Conservation (phyloP, 495 filamentous ascomycete species). For the Halenospora varia region DNA sequence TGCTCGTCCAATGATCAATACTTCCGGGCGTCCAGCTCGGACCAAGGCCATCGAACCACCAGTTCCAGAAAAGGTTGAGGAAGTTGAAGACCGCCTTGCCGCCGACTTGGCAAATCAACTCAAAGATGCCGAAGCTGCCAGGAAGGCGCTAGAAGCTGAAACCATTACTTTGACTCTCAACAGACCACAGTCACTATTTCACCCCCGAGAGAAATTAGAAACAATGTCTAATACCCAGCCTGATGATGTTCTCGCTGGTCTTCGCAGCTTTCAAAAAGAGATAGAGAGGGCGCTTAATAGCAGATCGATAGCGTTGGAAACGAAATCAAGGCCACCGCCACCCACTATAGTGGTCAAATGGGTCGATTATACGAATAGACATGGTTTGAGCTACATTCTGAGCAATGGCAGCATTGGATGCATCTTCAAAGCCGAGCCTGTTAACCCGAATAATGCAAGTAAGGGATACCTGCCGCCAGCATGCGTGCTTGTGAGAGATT, state of each 20-base stretch:
- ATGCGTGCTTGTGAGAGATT: constrained; percentile 66
- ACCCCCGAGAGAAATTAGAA: constrained; percentile 45
- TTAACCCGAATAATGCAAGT: constrained; percentile 35
- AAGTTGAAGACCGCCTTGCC: constrained; percentile 22
- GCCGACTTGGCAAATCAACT: constrained; percentile 22
- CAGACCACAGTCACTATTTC: constrained; percentile 35
- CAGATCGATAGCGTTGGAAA: constrained; percentile 43
- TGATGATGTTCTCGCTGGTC: constrained; percentile 45
- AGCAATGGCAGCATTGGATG: constrained; percentile 82
- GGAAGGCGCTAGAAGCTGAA: constrained; percentile 5
- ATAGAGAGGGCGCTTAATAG: constrained; percentile 54
- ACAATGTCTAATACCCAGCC: constrained; percentile 44
- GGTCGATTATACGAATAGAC: constrained; percentile 94
- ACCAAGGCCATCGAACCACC: constrained; percentile 11
- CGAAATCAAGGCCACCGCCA: constrained; percentile 34
- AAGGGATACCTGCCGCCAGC: constrained; percentile 51
- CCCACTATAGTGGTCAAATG: constrained; percentile 74
- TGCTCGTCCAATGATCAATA: constrained; percentile 23
- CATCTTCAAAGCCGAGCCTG: constrained; percentile 60
- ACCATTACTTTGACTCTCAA: constrained; percentile 6
- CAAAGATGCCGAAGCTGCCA: constrained; percentile 5
- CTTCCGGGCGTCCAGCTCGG: constrained; percentile 20
- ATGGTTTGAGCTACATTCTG: constrained; percentile 80
- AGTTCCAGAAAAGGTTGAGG: constrained; percentile 3
- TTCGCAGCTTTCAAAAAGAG: constrained; percentile 45